These are phyloP conservation scores for Fusarium azukiicola DNA, from an alignment of 2,329 filamentous ascomycete genomes.

Conservation along the genomic window DNA sequence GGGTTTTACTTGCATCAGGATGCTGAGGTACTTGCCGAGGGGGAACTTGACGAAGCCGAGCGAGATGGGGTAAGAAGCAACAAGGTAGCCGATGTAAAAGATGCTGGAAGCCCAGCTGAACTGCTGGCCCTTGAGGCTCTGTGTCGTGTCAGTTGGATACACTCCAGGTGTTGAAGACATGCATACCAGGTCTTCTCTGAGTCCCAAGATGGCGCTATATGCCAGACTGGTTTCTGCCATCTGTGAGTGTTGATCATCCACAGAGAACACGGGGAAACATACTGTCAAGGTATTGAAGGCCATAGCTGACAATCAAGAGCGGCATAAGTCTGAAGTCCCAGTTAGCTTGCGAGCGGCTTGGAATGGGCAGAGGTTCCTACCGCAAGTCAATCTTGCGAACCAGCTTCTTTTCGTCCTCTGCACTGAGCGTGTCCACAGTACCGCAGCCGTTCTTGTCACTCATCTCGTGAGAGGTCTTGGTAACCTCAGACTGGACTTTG, in stretches of 20 bases:
- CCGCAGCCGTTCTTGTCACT: slow-evolving; percentile 21
- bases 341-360: not conserved
- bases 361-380: slow-evolving; percentile 14
- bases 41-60: slow-evolving; percentile 47
- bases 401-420: slow-evolving; percentile 42
- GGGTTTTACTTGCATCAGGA: slow-evolving; percentile 34
- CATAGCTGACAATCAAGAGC: slow-evolving; percentile 37
- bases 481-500: slow-evolving; percentile 4
- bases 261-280: not conserved
- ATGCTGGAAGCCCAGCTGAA: slow-evolving; percentile 71
- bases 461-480: slow-evolving; percentile 1
- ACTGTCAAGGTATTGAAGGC: slow-evolving; percentile 39
- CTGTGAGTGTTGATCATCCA: not conserved
- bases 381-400: slow-evolving; percentile 45
- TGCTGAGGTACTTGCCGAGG: slow-evolving; percentile 48
- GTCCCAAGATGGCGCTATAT: slow-evolving; percentile 37
- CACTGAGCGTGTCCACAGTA: slow-evolving; percentile 7
- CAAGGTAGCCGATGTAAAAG: slow-evolving; percentile 73
- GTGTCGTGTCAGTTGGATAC: not conserved
- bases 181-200: slow-evolving; percentile 23
- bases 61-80: slow-evolving; percentile 48
- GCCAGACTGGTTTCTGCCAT: slow-evolving; percentile 33
- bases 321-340: slow-evolving; percentile 27
- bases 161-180: too few relatives aligned
- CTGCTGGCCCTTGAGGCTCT: slow-evolving; percentile 58